Evolutionary conservation across 495 filamentous ascomycete genomes (phyloP).

Genomic region (Penicillium bialowiezense): DNA sequence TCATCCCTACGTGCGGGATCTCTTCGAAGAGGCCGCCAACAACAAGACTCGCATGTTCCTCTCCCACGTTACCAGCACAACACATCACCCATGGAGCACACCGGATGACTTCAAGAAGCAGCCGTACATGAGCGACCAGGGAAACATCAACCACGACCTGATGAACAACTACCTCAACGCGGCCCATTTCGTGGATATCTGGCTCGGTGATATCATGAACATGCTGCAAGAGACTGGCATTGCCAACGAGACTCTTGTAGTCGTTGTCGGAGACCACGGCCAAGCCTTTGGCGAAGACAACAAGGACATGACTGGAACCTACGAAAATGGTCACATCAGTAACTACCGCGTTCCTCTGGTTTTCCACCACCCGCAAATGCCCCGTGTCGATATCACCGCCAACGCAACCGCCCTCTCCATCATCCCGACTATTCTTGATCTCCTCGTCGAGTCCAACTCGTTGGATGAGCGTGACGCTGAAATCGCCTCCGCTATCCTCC

Average conservation of each 20-base stretch:
- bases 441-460: constrained; percentile 40
- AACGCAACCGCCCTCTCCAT: constrained; percentile 43
- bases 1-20: constrained; percentile 39
- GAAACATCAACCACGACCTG: constrained; percentile 25
- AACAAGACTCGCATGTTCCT: constrained; percentile 45
- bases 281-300: constrained; percentile 40
- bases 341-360: constrained; percentile 45
- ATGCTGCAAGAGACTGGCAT: constrained; percentile 47
- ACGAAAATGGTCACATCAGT: constrained; percentile 44
- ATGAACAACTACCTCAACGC: constrained; percentile 45
- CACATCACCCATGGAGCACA: constrained; percentile 43
- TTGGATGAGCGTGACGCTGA: constrained; percentile 28
- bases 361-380: constrained; percentile 43
- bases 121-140: constrained; percentile 31
- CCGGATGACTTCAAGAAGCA: constrained; percentile 32
- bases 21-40: constrained; percentile 38
- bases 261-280: constrained; percentile 47
- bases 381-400: constrained; percentile 35
- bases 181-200: constrained; percentile 41
- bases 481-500: constrained; percentile 36
- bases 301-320: constrained; percentile 36
- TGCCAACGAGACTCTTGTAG: constrained; percentile 48
- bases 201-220: constrained; percentile 43
- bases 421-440: constrained; percentile 45
- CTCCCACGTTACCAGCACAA: constrained; percentile 46